Conservation (phyloP, 2,329 filamentous ascomycete genomes). For the Paracamarosporium sp. region DNA sequence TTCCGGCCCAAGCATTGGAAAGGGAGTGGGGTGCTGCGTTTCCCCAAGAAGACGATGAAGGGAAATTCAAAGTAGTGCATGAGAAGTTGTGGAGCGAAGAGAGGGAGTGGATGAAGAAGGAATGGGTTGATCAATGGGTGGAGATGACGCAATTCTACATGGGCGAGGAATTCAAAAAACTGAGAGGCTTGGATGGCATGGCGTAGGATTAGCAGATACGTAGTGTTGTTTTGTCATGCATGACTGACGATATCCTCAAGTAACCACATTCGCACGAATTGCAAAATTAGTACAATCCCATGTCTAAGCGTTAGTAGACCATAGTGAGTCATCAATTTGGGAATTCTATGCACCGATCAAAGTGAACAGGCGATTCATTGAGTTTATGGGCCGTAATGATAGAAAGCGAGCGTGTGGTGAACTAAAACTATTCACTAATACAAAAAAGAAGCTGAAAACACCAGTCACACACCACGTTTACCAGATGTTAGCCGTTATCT, state of each 20-base stretch:
- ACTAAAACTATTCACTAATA: too few relatives aligned
- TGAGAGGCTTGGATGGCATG: constrained; percentile 18
- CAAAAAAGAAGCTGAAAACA: too few relatives aligned
- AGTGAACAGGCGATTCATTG: too few relatives aligned
- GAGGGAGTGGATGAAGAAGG: constrained; percentile 27
- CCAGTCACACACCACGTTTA: too few relatives aligned
- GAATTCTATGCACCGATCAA: too few relatives aligned
- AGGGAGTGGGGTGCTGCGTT: constrained; percentile 38
- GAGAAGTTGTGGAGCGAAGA: constrained; percentile 41
- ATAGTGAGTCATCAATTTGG: too few relatives aligned
- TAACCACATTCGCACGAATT: too few relatives aligned
- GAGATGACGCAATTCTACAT: constrained; percentile 35
- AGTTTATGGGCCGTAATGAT: too few relatives aligned
- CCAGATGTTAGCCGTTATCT: too few relatives aligned
- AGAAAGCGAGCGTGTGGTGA: too few relatives aligned
- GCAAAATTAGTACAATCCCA: too few relatives aligned
- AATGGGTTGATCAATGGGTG: constrained; percentile 32
- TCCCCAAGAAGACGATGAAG: constrained; percentile 30
- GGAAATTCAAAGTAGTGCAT: constrained; percentile 40
- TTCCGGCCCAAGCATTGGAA: constrained; percentile 30
- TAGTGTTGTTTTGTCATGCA: neutral
- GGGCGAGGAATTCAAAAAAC: constrained; percentile 24
- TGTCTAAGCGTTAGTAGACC: too few relatives aligned
- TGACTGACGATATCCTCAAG: neutral
- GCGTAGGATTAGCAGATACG: neutral